Evolutionary conservation across 352 stramenopile species (phyloP).

Genomic region (Phytophthora idaei): DNA sequence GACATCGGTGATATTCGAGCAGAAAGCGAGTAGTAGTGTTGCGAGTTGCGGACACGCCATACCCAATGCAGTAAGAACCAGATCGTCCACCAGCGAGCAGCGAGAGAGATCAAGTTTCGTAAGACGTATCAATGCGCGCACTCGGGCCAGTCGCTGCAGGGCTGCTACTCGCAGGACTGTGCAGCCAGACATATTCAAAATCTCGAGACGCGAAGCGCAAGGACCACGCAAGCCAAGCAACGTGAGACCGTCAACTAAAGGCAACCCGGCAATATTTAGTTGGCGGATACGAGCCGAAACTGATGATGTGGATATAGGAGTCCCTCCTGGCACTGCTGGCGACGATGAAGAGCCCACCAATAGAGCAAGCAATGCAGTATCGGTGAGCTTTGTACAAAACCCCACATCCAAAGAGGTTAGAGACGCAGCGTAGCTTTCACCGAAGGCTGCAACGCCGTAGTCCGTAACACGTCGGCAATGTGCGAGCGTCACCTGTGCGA

Average conservation of each 20-base stretch:
- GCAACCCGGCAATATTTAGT: slow-evolving; percentile 47
- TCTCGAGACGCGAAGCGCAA: slow-evolving; percentile 29
- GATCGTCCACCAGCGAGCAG: slow-evolving; percentile 61
- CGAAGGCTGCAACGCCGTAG: slow-evolving; percentile 68
- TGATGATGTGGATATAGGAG: slow-evolving; percentile 3
- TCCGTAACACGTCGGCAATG: slow-evolving; percentile 69
- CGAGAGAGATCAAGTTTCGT: slow-evolving; percentile 58
- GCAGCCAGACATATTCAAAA: slow-evolving; percentile 34
- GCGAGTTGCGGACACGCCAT: slow-evolving; percentile 40
- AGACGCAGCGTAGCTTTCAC: slow-evolving; percentile 41
- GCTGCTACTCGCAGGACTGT: slow-evolving; percentile 46
- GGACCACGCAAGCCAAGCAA: slow-evolving; percentile 51
- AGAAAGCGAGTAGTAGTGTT: slow-evolving; percentile 57
- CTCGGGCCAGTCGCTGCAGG: slow-evolving; percentile 47
- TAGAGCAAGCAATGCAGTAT: slow-evolving; percentile 62
- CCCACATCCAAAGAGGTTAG: slow-evolving; percentile 63
- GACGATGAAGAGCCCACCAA: slow-evolving; percentile 38
- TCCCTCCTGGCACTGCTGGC: slow-evolving; percentile 6
- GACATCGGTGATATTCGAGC: slow-evolving; percentile 55
- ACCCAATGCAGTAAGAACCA: slow-evolving; percentile 56
- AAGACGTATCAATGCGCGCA: slow-evolving; percentile 41
- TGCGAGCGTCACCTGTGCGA: slow-evolving; percentile 44
- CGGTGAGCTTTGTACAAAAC: slow-evolving; percentile 58
- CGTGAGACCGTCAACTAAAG: slow-evolving; percentile 61
- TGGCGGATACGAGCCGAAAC: slow-evolving; percentile 39